phyloP scores from a whole-genome alignment of 2,329 filamentous ascomycete species.

The Penicillium olsonii region DNA sequence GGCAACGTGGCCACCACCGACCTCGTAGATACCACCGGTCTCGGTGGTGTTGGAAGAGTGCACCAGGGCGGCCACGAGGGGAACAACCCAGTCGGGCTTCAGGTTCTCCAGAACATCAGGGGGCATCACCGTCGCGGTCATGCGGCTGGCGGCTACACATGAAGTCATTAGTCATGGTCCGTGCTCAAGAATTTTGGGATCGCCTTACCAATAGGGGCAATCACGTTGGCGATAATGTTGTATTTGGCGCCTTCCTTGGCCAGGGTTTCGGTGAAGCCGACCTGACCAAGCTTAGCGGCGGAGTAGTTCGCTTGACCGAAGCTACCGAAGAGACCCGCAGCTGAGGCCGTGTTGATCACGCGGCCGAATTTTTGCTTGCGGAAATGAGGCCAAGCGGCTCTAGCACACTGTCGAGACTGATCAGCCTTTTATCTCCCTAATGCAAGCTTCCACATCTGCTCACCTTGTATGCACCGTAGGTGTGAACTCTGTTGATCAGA shows the following conservation, averaged over 20 bases:
- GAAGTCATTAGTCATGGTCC: slow-evolving; percentile 8
- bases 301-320: slow-evolving; percentile 98
- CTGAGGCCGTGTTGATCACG: slow-evolving; percentile 96
- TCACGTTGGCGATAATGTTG: slow-evolving; percentile 93
- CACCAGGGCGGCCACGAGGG: slow-evolving; percentile 82
- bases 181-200: neutral
- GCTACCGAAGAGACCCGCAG: slow-evolving; percentile 89
- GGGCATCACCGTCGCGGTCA: slow-evolving; percentile 95
- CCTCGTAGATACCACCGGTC: slow-evolving; percentile 89
- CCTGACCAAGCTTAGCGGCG: slow-evolving; percentile 90
- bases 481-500: slow-evolving; percentile 86
- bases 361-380: slow-evolving; percentile 98
- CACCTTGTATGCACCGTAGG: slow-evolving; percentile 87
- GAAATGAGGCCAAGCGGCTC: slow-evolving; percentile 96
- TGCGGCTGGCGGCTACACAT: slow-evolving; percentile 75
- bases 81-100: slow-evolving; percentile 93
- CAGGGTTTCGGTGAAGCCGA: slow-evolving; percentile 96
- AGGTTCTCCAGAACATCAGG: slow-evolving; percentile 84
- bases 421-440: slow-evolving; percentile 15
- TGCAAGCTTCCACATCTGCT: neutral
- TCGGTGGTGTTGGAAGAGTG: slow-evolving; percentile 82
- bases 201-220: slow-evolving; percentile 72
- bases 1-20: slow-evolving; percentile 85
- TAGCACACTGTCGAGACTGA: slow-evolving; percentile 62
- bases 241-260: slow-evolving; percentile 98